phyloP scores from a whole-genome alignment of 192 early-diverging fungal genomes.

The Dispira parvispora region DNA sequence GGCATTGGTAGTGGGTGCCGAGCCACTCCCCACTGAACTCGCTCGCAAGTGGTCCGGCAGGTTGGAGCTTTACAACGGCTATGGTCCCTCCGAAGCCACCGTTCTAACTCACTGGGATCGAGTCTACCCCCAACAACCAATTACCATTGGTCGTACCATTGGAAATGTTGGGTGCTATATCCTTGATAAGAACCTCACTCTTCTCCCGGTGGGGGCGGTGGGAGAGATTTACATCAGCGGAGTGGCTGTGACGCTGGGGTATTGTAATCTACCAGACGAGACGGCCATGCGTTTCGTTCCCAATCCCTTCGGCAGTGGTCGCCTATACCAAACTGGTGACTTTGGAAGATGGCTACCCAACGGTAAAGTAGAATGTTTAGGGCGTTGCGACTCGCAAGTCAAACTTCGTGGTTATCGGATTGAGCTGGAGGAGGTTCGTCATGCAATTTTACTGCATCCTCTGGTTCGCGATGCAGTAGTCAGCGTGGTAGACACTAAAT shows the following conservation, averaged over 20 bases:
- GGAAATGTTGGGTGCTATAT: slow-evolving; percentile 14
- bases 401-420: slow-evolving; percentile 32
- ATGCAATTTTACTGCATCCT: slow-evolving; percentile 7
- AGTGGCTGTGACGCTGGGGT: slow-evolving; percentile 19
- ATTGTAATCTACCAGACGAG: slow-evolving; percentile 23
- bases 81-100: slow-evolving; percentile 2
- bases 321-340: slow-evolving; percentile 8
- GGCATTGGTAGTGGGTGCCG: neutral
- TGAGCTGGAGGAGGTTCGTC: slow-evolving; percentile 24
- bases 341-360: slow-evolving; percentile 3
- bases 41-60: neutral
- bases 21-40: neutral
- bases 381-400: slow-evolving; percentile 28
- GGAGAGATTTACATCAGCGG: slow-evolving; percentile 30
- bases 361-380: slow-evolving; percentile 15
- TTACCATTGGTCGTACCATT: slow-evolving; percentile 12
- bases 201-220: slow-evolving; percentile 19
- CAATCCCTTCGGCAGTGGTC: slow-evolving; percentile 12
- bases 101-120: neutral
- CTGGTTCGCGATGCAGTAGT: neutral
- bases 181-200: slow-evolving; percentile 11
- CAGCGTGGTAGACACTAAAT: neutral
- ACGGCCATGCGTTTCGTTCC: slow-evolving; percentile 18
- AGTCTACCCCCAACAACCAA: neutral
- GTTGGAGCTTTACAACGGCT: neutral